phyloP scores from a whole-genome alignment of 768 basidiomycete genomes.

The Rhodotorula toruloides region DNA sequence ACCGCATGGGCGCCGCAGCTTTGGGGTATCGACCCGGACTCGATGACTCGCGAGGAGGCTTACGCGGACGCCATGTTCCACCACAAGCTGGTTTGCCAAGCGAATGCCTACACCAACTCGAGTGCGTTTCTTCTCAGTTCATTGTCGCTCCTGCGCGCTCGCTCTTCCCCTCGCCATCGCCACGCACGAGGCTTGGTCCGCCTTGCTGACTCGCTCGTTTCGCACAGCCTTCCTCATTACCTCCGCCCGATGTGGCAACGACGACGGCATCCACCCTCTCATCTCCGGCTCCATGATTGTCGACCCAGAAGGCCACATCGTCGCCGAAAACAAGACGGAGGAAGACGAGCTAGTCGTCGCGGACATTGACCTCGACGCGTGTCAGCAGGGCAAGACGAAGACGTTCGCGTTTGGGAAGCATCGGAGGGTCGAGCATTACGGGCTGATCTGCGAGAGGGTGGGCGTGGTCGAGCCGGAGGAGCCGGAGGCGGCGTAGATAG shows the following conservation, averaged over 20 bases:
- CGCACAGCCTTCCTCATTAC: slow-evolving; percentile 44
- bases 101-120: slow-evolving; percentile 45
- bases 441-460: slow-evolving; percentile 36
- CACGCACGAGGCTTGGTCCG: no score
- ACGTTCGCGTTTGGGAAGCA: slow-evolving; percentile 46
- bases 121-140: slow-evolving; percentile 29
- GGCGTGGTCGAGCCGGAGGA: slow-evolving; percentile 43
- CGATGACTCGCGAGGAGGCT: slow-evolving; percentile 42
- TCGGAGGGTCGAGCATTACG: slow-evolving; percentile 44
- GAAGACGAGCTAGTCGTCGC: slow-evolving; percentile 45
- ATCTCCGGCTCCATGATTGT: slow-evolving; percentile 45
- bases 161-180: no score
- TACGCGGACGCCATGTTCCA: slow-evolving; percentile 46
- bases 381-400: slow-evolving; percentile 45
- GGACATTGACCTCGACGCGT: slow-evolving; percentile 45
- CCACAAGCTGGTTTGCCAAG: slow-evolving; percentile 46
- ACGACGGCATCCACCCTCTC: slow-evolving; percentile 44
- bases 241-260: slow-evolving; percentile 42
- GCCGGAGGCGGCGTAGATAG: background rate
- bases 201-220: background rate
- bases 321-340: slow-evolving; percentile 45
- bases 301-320: slow-evolving; percentile 45
- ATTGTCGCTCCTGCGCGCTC: background rate
- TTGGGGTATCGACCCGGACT: slow-evolving; percentile 44
- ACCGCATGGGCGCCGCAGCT: slow-evolving; percentile 46